Evolutionary conservation across 768 basidiomycete genomes (phyloP).

Genomic region (Lentinula sp.): DNA sequence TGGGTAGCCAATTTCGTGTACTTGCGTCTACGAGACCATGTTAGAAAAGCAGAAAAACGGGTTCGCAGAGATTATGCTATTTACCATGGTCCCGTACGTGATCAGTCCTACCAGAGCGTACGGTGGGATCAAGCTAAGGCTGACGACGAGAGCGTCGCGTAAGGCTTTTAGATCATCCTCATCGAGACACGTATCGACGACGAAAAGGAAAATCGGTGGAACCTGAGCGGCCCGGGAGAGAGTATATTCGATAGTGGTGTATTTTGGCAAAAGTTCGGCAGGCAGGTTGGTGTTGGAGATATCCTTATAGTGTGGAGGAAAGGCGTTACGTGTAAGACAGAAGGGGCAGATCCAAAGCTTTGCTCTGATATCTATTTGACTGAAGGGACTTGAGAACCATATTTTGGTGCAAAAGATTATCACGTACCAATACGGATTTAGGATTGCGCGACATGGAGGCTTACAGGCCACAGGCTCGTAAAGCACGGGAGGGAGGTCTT

Average conservation of each 20-base stretch:
- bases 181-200: conserved; percentile 94
- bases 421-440: conserved; percentile 93
- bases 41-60: background rate
- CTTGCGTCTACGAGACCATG: conserved; percentile 67
- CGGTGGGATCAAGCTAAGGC: conserved; percentile 87
- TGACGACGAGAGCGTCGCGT: conserved; percentile 90
- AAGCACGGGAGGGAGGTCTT: conserved; percentile 91
- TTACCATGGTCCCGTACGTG: conserved; percentile 95
- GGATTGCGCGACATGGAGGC: conserved; percentile 92
- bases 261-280: conserved; percentile 92
- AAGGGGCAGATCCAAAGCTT: conserved; percentile 99
- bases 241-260: conserved; percentile 99
- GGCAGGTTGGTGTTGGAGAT: conserved; percentile 96
- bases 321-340: conserved; percentile 93
- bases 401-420: conserved; percentile 3
- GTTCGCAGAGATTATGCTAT: conserved; percentile 13
- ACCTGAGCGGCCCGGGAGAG: conserved; percentile 85
- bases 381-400: conserved; percentile 25
- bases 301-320: conserved; percentile 98
- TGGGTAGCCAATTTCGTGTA: conserved; percentile 94
- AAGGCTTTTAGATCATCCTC: conserved; percentile 95
- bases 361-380: conserved; percentile 97
- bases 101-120: conserved; percentile 94
- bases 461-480: conserved; percentile 99
- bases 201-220: conserved; percentile 95